Conservation (phyloP, 495 filamentous ascomycete genomes). For the Lepidopterella palustris region DNA sequence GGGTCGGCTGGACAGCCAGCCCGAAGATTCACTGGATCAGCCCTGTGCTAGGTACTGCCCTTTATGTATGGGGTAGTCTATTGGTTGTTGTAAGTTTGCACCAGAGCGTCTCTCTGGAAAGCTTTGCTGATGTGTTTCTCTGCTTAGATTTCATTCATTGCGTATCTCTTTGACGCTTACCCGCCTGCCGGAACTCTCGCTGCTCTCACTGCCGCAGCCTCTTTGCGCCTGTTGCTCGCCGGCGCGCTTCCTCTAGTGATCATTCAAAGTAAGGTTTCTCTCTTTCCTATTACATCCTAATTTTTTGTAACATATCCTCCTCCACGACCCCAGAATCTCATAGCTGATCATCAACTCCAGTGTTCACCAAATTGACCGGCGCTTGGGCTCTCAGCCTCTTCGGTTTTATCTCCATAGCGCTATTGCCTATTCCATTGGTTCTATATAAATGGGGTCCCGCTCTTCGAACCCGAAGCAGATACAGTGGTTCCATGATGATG, state of each 20-base stretch:
- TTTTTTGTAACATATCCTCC: neutral
- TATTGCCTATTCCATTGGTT: constrained; percentile 24
- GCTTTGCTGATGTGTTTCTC: too few species aligned
- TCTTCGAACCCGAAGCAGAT: constrained; percentile 20
- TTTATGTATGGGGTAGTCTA: constrained; percentile 32
- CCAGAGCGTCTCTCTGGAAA: neutral
- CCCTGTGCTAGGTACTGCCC: constrained; percentile 28
- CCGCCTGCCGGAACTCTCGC: constrained; percentile 30
- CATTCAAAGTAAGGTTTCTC: constrained; percentile 11
- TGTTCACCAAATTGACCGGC: constrained; percentile 25
- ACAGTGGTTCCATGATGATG: constrained; percentile 15
- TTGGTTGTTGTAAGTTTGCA: constrained; percentile 20
- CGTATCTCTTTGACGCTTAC: constrained; percentile 43
- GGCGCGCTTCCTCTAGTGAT: constrained; percentile 28
- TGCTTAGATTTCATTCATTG: constrained; percentile 33
- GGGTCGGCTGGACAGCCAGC: constrained; percentile 32
- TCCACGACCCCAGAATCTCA: neutral
- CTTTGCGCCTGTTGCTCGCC: constrained; percentile 20
- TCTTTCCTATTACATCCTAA: neutral
- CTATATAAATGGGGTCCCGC: constrained; percentile 27
- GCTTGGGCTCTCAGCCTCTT: constrained; percentile 30
- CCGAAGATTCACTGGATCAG: constrained; percentile 20
- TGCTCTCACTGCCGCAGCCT: constrained; percentile 29
- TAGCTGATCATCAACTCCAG: neutral
- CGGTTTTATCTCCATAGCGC: constrained; percentile 30